Evolutionary conservation across 306 rosid species (phyloP).

Genomic region (Canavalia ensiformis): DNA sequence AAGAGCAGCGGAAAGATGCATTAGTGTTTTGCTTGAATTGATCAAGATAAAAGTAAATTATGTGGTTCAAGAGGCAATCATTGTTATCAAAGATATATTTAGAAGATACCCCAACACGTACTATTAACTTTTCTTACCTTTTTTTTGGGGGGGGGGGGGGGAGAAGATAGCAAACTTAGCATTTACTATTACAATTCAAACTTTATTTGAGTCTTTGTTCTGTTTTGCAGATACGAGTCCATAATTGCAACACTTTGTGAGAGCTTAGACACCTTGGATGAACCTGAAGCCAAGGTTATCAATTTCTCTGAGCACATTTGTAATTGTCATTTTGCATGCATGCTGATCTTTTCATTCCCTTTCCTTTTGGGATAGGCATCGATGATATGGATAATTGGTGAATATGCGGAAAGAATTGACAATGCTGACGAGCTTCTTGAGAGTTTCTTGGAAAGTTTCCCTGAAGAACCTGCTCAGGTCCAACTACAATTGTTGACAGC

Average conservation of each 20-base stretch:
- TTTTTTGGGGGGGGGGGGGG: not conserved
- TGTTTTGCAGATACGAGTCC: slow-evolving; percentile 82
- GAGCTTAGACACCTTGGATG: slow-evolving; percentile 97
- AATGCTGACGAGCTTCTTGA: slow-evolving; percentile 99
- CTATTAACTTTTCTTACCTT: slow-evolving; percentile 44
- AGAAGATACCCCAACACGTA: slow-evolving; percentile 99
- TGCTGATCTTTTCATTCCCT: slow-evolving; percentile 22
- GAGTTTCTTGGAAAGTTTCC: slow-evolving; percentile 92
- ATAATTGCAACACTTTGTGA: slow-evolving; percentile 99
- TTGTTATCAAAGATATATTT: slow-evolving; percentile 98
- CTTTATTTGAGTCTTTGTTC: slow-evolving; percentile 39
- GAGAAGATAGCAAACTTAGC: slow-evolving; percentile 15
- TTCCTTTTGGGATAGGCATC: slow-evolving; percentile 78
- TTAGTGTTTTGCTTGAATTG: slow-evolving; percentile 97
- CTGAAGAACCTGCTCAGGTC: slow-evolving; percentile 98
- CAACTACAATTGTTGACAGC: slow-evolving; percentile 97
- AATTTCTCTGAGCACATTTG: slow-evolving; percentile 38
- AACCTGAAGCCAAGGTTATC: slow-evolving; percentile 98
- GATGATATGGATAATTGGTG: slow-evolving; percentile 99
- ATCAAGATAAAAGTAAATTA: slow-evolving; percentile 98
- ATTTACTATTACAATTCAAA: slow-evolving; percentile 37
- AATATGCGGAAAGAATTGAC: slow-evolving; percentile 99
- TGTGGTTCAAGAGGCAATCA: slow-evolving; percentile 99
- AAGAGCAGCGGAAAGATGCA: slow-evolving; percentile 99
- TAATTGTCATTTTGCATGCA: slow-evolving; percentile 34